phyloP scores from a whole-genome alignment of 805 yeast species.

The Kodamaea kaohsiungensis region DNA sequence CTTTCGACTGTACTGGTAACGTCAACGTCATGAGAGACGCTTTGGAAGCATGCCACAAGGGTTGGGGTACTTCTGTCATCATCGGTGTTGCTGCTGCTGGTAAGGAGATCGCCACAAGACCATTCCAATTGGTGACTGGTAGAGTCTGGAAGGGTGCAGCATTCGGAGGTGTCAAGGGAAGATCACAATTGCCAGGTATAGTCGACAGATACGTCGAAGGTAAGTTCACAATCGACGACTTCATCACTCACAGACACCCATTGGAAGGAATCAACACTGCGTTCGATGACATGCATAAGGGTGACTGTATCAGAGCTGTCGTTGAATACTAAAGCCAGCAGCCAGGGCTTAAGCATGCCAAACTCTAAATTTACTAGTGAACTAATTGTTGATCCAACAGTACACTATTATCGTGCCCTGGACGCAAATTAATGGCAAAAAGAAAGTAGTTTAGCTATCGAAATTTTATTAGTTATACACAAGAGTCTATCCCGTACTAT shows the following conservation, averaged over 20 bases:
- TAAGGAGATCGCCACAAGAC: conserved; percentile 92
- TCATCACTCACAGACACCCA: conserved; percentile 85
- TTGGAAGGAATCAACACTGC: conserved; percentile 82
- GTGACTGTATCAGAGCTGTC: conserved; percentile 93
- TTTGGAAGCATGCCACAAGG: conserved; percentile 95
- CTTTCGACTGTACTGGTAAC: conserved; percentile 98
- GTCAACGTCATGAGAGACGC: conserved; percentile 94
- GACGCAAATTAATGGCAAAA: neutral
- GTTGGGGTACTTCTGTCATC: conserved; percentile 95
- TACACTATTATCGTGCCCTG: neutral
- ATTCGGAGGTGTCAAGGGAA: conserved; percentile 98
- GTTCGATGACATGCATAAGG: conserved; percentile 92
- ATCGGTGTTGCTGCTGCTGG: conserved; percentile 99
- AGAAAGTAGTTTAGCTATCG: neutral
- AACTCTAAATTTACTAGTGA: neutral
- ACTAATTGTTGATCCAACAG: neutral
- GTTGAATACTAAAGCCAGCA: conserved; percentile 42
- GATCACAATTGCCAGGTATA: conserved; percentile 88
- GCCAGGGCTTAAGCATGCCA: neutral
- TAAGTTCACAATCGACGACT: conserved; percentile 86
- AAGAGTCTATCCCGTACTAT: conserved; percentile 9
- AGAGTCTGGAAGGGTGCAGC: conserved; percentile 99
- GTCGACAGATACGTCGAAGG: conserved; percentile 86
- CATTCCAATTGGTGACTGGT: conserved; percentile 98
- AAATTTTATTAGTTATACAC: neutral